phyloP scores from a whole-genome alignment of 805 yeast species.

The Dipodascopsis uninucleata region DNA sequence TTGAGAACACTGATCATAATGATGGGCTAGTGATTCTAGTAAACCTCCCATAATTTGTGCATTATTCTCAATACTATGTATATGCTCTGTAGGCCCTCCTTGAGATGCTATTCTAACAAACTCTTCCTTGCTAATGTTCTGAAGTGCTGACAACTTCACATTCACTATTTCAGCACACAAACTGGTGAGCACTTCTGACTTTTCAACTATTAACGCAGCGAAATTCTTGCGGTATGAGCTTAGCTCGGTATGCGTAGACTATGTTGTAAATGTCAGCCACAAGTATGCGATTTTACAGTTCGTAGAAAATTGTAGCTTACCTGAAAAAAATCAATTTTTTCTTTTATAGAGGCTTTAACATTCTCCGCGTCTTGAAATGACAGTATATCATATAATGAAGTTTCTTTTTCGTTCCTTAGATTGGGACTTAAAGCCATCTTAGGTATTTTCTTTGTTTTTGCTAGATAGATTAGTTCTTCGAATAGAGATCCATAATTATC shows the following conservation, averaged over 20 bases:
- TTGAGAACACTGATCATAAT: constrained; percentile 71
- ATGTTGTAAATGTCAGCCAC: not conserved
- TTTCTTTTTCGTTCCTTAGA: too few relatives aligned
- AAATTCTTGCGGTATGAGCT: too few relatives aligned
- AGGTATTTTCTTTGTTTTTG: too few relatives aligned
- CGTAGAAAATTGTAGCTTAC: too few relatives aligned
- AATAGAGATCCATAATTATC: too few relatives aligned
- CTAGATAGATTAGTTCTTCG: too few relatives aligned
- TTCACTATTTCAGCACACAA: constrained; percentile 33
- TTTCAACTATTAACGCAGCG: too few relatives aligned
- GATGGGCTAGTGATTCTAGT: constrained; percentile 69
- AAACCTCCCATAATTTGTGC: constrained; percentile 70
- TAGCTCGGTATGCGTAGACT: too few relatives aligned
- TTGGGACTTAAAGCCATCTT: too few relatives aligned
- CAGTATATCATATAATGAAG: too few relatives aligned
- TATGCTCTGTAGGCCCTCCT: not conserved
- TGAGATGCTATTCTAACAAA: constrained; percentile 20
- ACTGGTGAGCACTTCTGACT: constrained; percentile 27
- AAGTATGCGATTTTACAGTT: not conserved
- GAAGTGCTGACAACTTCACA: constrained; percentile 30
- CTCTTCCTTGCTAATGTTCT: constrained; percentile 29
- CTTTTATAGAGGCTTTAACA: too few relatives aligned
- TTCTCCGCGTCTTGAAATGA: too few relatives aligned
- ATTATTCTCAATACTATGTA: constrained; percentile 32
- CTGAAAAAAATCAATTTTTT: constrained; percentile 38